A percentile compares a stretch with the other conserved stretches of the same genome.
These are phyloP conservation scores for Nemania diffusa DNA, from an alignment of 2,329 filamentous ascomycete species.

Conservation along the genomic window DNA sequence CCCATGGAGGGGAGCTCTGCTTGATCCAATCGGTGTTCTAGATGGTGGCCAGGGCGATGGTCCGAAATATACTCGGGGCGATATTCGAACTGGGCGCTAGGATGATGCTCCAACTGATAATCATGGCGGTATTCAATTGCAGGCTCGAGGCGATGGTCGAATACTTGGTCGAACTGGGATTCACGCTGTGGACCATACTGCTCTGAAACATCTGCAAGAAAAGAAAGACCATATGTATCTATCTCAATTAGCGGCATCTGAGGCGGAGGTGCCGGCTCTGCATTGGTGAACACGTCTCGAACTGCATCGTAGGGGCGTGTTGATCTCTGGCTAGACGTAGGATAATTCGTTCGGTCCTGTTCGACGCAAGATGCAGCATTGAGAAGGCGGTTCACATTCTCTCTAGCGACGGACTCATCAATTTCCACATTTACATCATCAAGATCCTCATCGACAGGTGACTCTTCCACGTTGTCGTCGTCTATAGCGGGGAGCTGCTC, in stretches of 20 bases:
- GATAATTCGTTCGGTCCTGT: constrained; percentile 29
- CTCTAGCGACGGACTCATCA: constrained; percentile 27
- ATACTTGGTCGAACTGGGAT: constrained; percentile 23
- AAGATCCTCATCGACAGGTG: constrained; percentile 10
- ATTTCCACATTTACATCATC: not conserved
- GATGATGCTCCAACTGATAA: constrained; percentile 29
- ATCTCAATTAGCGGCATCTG: constrained; percentile 35
- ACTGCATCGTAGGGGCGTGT: constrained; percentile 59
- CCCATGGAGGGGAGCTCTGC: constrained; percentile 25
- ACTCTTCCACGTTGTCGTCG: constrained; percentile 35
- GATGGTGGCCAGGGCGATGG: constrained; percentile 21
- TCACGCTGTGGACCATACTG: constrained; percentile 33
- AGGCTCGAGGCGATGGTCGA: constrained; percentile 33
- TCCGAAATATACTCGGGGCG: constrained; percentile 31
- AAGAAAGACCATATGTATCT: constrained; percentile 45
- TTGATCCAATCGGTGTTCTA: constrained; percentile 31
- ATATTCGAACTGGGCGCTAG: constrained; percentile 23
- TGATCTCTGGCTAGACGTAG: constrained; percentile 37
- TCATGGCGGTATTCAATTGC: constrained; percentile 31
- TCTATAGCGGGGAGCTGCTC: constrained; percentile 36
- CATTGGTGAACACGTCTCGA: constrained; percentile 55
- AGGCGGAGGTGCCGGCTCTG: constrained; percentile 44
- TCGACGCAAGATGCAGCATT: constrained; percentile 42
- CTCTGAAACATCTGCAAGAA: constrained; percentile 50
- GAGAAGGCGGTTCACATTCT: constrained; percentile 35